Conservation (phyloP, 352 stramenopile species). For the Bremia lactucae region DNA sequence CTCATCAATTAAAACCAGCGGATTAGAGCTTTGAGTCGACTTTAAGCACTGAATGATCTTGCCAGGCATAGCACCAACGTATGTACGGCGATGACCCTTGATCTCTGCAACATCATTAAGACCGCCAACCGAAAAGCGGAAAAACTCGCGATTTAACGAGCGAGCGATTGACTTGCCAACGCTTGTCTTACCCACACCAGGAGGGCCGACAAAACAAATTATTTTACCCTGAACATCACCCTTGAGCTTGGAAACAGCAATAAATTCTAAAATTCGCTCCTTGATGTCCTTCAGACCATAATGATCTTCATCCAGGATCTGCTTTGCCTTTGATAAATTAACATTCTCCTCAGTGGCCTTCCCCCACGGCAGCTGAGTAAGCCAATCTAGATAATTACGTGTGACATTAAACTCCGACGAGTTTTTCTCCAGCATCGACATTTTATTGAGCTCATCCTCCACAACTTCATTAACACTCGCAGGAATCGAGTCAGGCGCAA, state of each 20-base stretch:
- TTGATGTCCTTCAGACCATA: conserved; percentile 98
- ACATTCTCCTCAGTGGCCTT: conserved; percentile 94
- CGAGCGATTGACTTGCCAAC: conserved; percentile 96
- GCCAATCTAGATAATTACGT: conserved; percentile 97
- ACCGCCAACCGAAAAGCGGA: conserved; percentile 96
- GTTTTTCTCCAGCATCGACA: conserved; percentile 96
- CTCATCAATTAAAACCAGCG: conserved; percentile 97
- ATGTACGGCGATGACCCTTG: conserved; percentile 97
- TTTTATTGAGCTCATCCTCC: conserved; percentile 96
- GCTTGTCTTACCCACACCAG: conserved; percentile 89
- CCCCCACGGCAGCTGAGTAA: conserved; percentile 96
- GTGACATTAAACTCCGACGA: conserved; percentile 98
- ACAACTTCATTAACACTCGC: conserved; percentile 88
- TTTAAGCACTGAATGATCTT: conserved; percentile 99
- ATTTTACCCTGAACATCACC: conserved; percentile 96
- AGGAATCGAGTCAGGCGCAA: conserved; percentile 54
- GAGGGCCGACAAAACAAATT: conserved; percentile 92
- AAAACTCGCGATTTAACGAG: conserved; percentile 96
- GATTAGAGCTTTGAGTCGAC: conserved; percentile 92
- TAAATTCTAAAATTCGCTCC: conserved; percentile 98
- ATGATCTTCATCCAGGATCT: conserved; percentile 94
- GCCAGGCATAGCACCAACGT: conserved; percentile 97
- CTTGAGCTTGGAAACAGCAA: conserved; percentile 96
- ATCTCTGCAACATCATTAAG: conserved; percentile 96
- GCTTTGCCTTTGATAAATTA: conserved; percentile 88